Evolutionary conservation across 306 rosid genomes (phyloP), one percentile per base, ranked within the genome.

Genomic region (Acacia melanoxylon): DNA sequence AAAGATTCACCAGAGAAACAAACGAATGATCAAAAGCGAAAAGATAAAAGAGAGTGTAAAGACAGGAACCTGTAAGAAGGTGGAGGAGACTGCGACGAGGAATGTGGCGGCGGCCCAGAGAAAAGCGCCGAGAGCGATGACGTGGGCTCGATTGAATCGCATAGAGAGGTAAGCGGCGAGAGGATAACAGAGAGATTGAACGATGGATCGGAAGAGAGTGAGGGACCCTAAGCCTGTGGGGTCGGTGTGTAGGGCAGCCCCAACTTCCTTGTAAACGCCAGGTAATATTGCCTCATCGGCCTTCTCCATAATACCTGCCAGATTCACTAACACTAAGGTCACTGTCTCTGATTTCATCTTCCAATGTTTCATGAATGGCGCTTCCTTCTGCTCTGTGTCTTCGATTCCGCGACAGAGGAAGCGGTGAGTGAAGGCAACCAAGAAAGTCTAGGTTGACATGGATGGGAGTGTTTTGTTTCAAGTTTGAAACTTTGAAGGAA

Each of bases 171-270:
- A 71, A 25, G 58, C 75, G 0, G 97, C 97, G 0, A 93, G 82
- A 8, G 95, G 98, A 80, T 93, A 93, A 80, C 97, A 95, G 0
- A 86, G 22, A 1, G 90, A 85, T 46, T 93, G 98, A 19, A 95
- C 98, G 0, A 91, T 75, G 45, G 98, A 95, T 76, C 98, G 85
- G 75, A 89, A 89, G 6, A 93, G 92, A 73, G 97, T 92, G 45
- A 94, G 89, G 0, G 97, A 94, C 0, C 97, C 97, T 37, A 92
- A 76, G 0, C 93, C 94, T 8, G 97, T 91, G 24, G 98, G 98
- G 82, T 90, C 97, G 5, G 88, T 89, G 81, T 90, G 88, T 0
- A 94, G 89, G 67, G 91, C 94, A 3, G 84, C 87, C 6, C 97
- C 97, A 0, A 94, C 88, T 40, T 92, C 98, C 54, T 90, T 90